Conservation (phyloP, 2,329 filamentous ascomycete genomes). For the Xylaria sp. region DNA sequence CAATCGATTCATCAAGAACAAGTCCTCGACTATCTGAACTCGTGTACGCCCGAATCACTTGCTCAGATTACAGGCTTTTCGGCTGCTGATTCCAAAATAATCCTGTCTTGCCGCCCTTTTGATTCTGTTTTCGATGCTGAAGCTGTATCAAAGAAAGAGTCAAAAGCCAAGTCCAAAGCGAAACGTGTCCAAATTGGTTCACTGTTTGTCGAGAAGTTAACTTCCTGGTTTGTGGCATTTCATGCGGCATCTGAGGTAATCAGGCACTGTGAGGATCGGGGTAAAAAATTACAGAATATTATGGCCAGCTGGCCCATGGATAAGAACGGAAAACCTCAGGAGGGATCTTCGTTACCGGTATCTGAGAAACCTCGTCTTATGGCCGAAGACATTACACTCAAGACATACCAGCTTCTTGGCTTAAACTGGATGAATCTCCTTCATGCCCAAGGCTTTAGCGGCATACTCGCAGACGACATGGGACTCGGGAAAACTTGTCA, state of each 20-base stretch:
- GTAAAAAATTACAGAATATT: conserved; percentile 41
- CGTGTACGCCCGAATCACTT: conserved; percentile 77
- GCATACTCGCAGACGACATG: conserved; percentile 98
- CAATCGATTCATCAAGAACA: conserved; percentile 53
- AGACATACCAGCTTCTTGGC: conserved; percentile 93
- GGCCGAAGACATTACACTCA: conserved; percentile 79
- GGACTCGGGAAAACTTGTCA: conserved; percentile 96
- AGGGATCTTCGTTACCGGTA: conserved; percentile 56
- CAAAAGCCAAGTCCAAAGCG: conserved; percentile 50
- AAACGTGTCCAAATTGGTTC: conserved; percentile 45
- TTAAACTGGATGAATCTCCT: conserved; percentile 93
- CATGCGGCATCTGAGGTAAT: conserved; percentile 56
- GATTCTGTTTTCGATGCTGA: conserved; percentile 69
- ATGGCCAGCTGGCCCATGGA: conserved; percentile 49
- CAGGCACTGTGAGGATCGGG: conserved; percentile 60
- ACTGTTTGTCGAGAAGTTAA: conserved; percentile 54
- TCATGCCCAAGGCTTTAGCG: conserved; percentile 81
- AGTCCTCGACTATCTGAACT: conserved; percentile 85
- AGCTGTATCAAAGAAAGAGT: conserved; percentile 61
- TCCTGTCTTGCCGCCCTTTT: conserved; percentile 39
- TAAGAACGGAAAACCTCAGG: conserved; percentile 51
- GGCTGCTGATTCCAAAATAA: conserved; percentile 72
- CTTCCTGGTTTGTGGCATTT: conserved; percentile 58
- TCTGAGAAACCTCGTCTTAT: conserved; percentile 78
- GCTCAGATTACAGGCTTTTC: conserved; percentile 83